Base-by-base conservation (phyloP, 2,329 filamentous ascomycete genomes). In the Alternaria conjuncta region DNA sequence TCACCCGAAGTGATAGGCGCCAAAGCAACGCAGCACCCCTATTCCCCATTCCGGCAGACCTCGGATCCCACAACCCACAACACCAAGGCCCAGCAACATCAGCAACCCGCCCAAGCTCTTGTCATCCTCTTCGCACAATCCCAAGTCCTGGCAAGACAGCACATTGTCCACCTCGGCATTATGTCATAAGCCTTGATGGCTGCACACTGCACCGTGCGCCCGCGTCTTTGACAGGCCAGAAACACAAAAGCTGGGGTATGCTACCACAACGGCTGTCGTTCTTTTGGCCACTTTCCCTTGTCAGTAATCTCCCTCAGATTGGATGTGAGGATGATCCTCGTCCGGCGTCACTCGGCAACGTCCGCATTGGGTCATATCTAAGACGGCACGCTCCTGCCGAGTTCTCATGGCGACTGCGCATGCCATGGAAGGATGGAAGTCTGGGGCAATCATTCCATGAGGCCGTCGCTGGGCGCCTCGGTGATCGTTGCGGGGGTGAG, bases 241-340 rank as follows among this genome's bases (percentile, higher is more conserved):
- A 53, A 53, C 49, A 25, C 32, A 61, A 62, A 62, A 62, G 60
- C 60, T 62, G 60, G 60, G 60, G 60, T 59, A 62, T 58, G 25
- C 41, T 20, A 28, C 28, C 23, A 41, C 36, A 62, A 62, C 60
- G 60, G 60, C 47, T 59, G 56, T 54, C 45, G 28, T 59, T 45
- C 47, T 54, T 54, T 53, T 62, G 55, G 43, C 60, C 30, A 58
- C 20, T 44, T 50, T 21, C 15, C 21, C 54, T 25, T 15, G 47
- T 28, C 28, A 21, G 28, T 54, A 53, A 62, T 62, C 54, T 59
- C 55, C 55, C 20, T 36, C 28, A 49, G 7, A 47, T 53, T 53
- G 32, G 47, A 49, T 13, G 47, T 11, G 54, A 53, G 47, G 30
- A 26, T 28, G 13, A 58, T 62, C 55, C 10, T 18, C 25, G 41